Conservation (phyloP, 257 asterid genomes). For the Galeopsis tetrahit region DNA sequence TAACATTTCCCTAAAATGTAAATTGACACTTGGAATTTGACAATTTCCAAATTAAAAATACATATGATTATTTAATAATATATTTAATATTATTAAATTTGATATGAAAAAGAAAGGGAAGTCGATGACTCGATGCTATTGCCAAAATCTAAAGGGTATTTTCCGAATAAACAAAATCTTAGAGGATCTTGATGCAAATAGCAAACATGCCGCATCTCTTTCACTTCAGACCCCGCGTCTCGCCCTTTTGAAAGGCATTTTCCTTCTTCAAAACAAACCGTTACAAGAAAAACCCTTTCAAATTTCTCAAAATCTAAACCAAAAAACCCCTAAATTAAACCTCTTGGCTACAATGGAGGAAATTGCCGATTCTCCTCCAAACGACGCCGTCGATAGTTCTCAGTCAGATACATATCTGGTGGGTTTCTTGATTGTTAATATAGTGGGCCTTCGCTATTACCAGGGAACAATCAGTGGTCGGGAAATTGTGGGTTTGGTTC, state of each 20-base stretch:
- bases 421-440: constrained; percentile 69
- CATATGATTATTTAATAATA: too few species aligned
- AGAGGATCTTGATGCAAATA: constrained; percentile 22
- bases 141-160: neutral
- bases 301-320: constrained; percentile 21
- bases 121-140: neutral
- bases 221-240: constrained; percentile 34
- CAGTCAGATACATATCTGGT: constrained; percentile 48
- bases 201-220: neutral
- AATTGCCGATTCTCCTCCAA: constrained; percentile 32
- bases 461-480: constrained; percentile 62
- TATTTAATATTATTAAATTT: too few species aligned
- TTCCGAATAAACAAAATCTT: neutral
- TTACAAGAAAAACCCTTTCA: constrained; percentile 15
- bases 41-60: too few species aligned
- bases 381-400: constrained; percentile 29
- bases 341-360: constrained; percentile 38
- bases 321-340: constrained; percentile 3
- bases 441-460: constrained; percentile 70
- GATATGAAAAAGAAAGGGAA: neutral
- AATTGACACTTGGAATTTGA: too few species aligned
- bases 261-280: constrained; percentile 9
- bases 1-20: too few species aligned
- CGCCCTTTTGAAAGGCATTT: constrained; percentile 25
- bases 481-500: constrained; percentile 72